Conservation (phyloP, 2,329 filamentous ascomycete genomes). For the Septoria linicola region DNA sequence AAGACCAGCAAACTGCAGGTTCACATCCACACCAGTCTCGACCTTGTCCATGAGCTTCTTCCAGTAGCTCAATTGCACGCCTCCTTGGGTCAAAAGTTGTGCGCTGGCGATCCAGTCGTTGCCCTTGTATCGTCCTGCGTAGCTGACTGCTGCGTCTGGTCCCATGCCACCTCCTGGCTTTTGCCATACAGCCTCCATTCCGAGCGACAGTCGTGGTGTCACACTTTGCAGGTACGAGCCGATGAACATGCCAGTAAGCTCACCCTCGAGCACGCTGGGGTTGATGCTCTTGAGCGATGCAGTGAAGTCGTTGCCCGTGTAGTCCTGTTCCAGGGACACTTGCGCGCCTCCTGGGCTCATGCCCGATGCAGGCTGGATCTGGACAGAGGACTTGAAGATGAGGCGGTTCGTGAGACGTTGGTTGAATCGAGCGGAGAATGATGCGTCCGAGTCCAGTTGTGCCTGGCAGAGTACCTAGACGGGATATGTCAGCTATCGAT, state of each 20-base stretch:
- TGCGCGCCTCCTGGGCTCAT: slow-evolving; percentile 73
- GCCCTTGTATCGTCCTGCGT: slow-evolving; percentile 87
- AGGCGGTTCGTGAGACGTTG: slow-evolving; percentile 80
- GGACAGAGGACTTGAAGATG: slow-evolving; percentile 82
- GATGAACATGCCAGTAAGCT: slow-evolving; percentile 91
- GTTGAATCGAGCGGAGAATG: slow-evolving; percentile 86
- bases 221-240: slow-evolving; percentile 93
- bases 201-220: slow-evolving; percentile 81
- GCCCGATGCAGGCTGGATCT: slow-evolving; percentile 64
- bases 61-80: slow-evolving; percentile 91
- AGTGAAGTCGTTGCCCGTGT: slow-evolving; percentile 88
- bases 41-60: slow-evolving; percentile 88
- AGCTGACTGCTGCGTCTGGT: slow-evolving; percentile 88
- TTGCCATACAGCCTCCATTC: slow-evolving; percentile 92
- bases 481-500: slow-evolving; percentile 21
- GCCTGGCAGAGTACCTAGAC: slow-evolving; percentile 88
- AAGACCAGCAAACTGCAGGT: slow-evolving; percentile 71
- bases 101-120: slow-evolving; percentile 90
- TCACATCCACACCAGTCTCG: slow-evolving; percentile 93
- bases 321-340: slow-evolving; percentile 93
- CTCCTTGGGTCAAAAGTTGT: slow-evolving; percentile 85
- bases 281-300: slow-evolving; percentile 92
- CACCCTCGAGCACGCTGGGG: slow-evolving; percentile 89
- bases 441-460: slow-evolving; percentile 88
- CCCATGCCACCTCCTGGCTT: slow-evolving; percentile 77